Evolutionary conservation across 2,329 filamentous ascomycete genomes (phyloP).

Genomic region (Cladorrhinum sp.): DNA sequence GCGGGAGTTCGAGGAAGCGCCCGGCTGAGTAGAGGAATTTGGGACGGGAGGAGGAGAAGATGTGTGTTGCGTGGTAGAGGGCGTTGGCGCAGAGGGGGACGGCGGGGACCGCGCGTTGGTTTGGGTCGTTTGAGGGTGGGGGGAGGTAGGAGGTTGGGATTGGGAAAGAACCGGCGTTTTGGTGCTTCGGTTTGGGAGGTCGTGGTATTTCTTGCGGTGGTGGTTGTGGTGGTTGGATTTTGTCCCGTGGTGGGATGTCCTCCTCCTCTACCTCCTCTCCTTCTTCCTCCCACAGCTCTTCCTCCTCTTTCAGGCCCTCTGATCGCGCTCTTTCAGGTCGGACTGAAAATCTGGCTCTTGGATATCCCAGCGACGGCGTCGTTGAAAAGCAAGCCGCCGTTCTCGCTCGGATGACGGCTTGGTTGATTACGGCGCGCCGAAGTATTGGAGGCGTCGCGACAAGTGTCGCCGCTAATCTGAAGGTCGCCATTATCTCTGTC

Average conservation of each 20-base stretch:
- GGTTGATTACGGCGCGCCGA: neutral
- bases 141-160: constrained; percentile 30
- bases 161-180: neutral
- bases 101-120: constrained; percentile 21
- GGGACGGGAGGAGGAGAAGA: constrained; percentile 28
- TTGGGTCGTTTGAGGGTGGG: constrained; percentile 25
- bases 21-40: constrained; percentile 49
- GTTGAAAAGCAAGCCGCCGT: neutral
- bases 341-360: neutral
- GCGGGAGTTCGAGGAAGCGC: constrained; percentile 45
- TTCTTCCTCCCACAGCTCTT: neutral
- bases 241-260: too few relatives aligned
- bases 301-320: neutral
- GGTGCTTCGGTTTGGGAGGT: constrained; percentile 2
- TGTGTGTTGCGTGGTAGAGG: constrained; percentile 25
- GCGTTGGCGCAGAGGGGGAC: constrained; percentile 15
- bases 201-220: neutral
- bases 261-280: neutral
- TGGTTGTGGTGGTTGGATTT: too few relatives aligned
- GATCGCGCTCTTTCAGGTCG: too few relatives aligned
- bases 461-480: neutral
- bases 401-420: neutral
- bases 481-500: neutral
- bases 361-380: neutral
- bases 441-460: neutral